A percentile compares a stretch with the other conserved stretches of the same genome.
phyloP scores from a whole-genome alignment of 2,329 filamentous ascomycete genomes.

The Ascochyta lentis region DNA sequence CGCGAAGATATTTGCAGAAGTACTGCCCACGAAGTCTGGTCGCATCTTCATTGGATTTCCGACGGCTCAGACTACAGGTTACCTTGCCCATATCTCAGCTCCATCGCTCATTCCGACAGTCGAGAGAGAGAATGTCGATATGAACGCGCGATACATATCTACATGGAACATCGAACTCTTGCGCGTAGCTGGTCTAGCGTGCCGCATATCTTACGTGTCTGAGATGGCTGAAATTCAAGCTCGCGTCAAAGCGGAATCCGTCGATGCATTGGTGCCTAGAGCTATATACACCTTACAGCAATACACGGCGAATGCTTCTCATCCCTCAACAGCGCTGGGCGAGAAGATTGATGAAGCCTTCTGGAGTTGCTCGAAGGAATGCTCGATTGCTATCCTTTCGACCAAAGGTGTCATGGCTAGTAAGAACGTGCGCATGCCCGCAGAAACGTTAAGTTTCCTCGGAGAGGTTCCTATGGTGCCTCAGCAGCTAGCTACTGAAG shows the following conservation, averaged over 20 bases:
- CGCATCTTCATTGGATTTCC: slow-evolving; percentile 97
- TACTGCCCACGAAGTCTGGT: slow-evolving; percentile 86
- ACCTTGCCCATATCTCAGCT: slow-evolving; percentile 91
- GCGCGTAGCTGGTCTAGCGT: slow-evolving; percentile 86
- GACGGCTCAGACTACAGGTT: slow-evolving; percentile 94
- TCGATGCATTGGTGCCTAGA: slow-evolving; percentile 74
- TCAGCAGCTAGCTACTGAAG: slow-evolving; percentile 71
- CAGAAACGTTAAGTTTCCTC: slow-evolving; percentile 76
- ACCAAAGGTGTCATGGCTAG: slow-evolving; percentile 87
- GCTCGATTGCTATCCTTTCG: slow-evolving; percentile 83
- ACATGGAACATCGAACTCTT: slow-evolving; percentile 96
- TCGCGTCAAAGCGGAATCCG: slow-evolving; percentile 61
- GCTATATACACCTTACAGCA: slow-evolving; percentile 85
- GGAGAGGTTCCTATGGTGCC: slow-evolving; percentile 88
- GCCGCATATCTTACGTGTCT: slow-evolving; percentile 83
- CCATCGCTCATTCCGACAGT: slow-evolving; percentile 97
- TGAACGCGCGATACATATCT: slow-evolving; percentile 93
- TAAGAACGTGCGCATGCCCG: slow-evolving; percentile 78
- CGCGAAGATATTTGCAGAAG: slow-evolving; percentile 85
- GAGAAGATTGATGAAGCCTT: slow-evolving; percentile 93
- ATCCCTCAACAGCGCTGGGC: slow-evolving; percentile 82
- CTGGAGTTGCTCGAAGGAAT: slow-evolving; percentile 85
- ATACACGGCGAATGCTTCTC: slow-evolving; percentile 88
- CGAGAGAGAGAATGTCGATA: slow-evolving; percentile 93
- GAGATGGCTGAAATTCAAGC: slow-evolving; percentile 72